Base-by-base conservation (phyloP, 306 rosid genomes). In the Sesbania bispinosa region DNA sequence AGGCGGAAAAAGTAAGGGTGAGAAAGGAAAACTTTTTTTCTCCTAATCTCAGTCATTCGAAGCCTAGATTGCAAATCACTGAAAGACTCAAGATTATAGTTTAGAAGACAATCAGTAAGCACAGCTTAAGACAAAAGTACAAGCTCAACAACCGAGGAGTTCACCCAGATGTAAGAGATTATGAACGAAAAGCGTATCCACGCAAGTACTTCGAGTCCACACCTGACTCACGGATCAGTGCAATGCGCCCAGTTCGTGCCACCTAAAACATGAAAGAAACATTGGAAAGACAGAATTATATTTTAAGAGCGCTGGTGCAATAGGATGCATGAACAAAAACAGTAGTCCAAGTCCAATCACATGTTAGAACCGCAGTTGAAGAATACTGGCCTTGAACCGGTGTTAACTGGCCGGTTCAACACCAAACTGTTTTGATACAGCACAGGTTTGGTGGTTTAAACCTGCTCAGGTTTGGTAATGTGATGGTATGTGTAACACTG, bases 201-300 rank as follows among this genome's bases (percentile, higher is more conserved):
- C 97, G 92, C 60, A 91, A 83, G 76, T 91, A 67, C 36, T 43
- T 87, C 46, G 96, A 88, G 66, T 88, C 97, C 73, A 91, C 97
- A 30, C 97, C 96, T 7, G 92, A 91, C 58, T 87, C 93, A 0
- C 97, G 96, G 60, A 84, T 50, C 13, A 91, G 78, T 10, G 93
- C 96, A 71, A 88, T 72, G 45, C 96, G 86, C 66, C 97, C 97
- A 1, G 97, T 91, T 61, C 97, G 84, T 21, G 97, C 97, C 78
- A 91, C 97, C 97, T 91, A 70, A 76, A 62, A 26, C 67, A 45
- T 55, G 18, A 35, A 51, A 52, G 4, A 38, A 48, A 59, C 26
- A 33, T 71, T 16, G 24, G 14, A 27, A 71, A 62, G 4, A 55
- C 18, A 6, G 16, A 29, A 66, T 50, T 30, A 5, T 0, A 35